Conservation (phyloP, 306 rosid species). For the Vigna mungo region DNA sequence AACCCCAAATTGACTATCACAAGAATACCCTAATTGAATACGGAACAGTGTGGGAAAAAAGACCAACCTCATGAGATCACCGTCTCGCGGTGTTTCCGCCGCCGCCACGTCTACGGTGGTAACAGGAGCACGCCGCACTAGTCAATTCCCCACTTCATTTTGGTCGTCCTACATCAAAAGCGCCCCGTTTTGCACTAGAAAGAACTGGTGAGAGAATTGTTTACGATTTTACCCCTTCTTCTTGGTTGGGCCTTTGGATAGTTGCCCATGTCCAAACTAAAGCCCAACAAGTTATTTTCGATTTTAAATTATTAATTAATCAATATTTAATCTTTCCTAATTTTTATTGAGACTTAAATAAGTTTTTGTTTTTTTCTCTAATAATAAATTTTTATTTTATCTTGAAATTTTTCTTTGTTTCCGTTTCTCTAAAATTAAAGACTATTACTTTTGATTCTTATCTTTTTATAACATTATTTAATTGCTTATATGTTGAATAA, state of each 20-base stretch:
- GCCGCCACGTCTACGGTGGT: conserved; percentile 28
- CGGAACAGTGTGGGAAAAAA: neutral
- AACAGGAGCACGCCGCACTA: neutral
- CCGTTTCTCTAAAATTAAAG: no score
- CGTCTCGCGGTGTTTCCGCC: neutral
- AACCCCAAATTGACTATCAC: neutral
- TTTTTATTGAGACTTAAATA: no score
- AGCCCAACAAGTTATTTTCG: neutral
- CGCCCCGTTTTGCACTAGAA: conserved; percentile 26
- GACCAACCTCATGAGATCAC: conserved; percentile 14
- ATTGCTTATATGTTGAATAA: no score
- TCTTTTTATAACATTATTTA: no score
- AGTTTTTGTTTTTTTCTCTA: no score
- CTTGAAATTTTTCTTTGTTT: no score
- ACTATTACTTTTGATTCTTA: no score
- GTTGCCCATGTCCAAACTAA: neutral
- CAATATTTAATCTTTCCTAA: no score
- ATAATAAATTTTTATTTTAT: no score
- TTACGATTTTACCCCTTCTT: neutral
- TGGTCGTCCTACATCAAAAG: conserved; percentile 1
- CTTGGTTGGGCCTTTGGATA: neutral
- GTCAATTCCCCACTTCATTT: conserved; percentile 32
- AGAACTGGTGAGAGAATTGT: neutral
- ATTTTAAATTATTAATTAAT: neutral
- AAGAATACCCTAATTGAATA: neutral